Base-by-base conservation (phyloP, 257 asterid species). In the Catharanthus roseus region DNA sequence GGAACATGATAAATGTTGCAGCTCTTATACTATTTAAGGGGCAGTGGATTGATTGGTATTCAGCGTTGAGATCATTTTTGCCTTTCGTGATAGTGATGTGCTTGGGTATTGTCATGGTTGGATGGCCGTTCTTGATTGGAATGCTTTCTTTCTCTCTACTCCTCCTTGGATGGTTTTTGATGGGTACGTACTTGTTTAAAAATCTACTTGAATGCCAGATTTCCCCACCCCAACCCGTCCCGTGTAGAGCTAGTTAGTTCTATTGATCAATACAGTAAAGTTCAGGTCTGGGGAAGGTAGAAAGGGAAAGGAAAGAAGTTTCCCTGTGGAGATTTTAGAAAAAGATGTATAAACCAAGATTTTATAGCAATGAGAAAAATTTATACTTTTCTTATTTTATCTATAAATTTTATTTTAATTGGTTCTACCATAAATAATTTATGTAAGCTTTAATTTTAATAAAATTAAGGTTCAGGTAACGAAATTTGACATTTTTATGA, bases 1-100 rank as follows among this genome's bases (percentile, higher is more conserved):
- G 99, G 99, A 91, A 89, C 93, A 85, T 95, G 97, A 71, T 91
- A 38, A 86, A 78, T 8, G 89, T 89, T 10, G 92, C 87, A 0
- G 91, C 86, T 58, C 97, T 89, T n/a, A 6, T 89, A 63, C 73
- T 91, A 70, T 57, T 82, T 13, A 85, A 83, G 76, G 99, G 97
- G 65, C 85, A 63, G 53, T 95, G 99, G 99, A 86, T 88, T 72
- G 88, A 82, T 67, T 67, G 76, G 53, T 50, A 84, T 11, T 86
- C 97, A 10, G 80, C 87, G 51, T 7, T 87, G 53, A 81, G 90
- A 72, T 77, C 97, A 29, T 89, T 88, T 85, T 72, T 84, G 55
- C 99, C 99, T 5, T 89, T 88, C 62, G 23, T 80, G 60, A 72
- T 74, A 79, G 96, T 89, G 74, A 50, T 81, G 53, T 83, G 89